Evolutionary conservation across 768 basidiomycete species (phyloP).

Genomic region (Leccinum pellstonianum): DNA sequence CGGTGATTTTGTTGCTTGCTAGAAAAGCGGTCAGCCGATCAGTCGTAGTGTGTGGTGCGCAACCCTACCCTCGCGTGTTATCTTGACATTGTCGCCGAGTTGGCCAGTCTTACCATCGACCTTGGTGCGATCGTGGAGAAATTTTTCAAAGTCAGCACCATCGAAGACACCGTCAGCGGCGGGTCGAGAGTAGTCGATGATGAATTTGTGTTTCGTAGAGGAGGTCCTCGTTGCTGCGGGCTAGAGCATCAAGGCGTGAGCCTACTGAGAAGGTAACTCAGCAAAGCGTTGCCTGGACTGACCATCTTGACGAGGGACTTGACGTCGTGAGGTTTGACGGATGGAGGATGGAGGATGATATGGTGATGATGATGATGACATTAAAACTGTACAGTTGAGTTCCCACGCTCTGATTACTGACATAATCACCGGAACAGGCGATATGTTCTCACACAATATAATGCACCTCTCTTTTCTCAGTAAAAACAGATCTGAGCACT

Average conservation of each 20-base stretch:
- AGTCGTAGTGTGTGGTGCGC: conserved; percentile 19
- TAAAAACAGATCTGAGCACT: neutral
- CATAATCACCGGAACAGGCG: conserved; percentile 14
- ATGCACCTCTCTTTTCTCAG: neutral
- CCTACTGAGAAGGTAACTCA: conserved; percentile 93
- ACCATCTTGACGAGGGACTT: conserved; percentile 58
- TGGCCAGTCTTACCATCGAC: conserved; percentile 90
- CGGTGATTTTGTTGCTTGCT: conserved; percentile 81
- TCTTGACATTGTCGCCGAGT: conserved; percentile 86
- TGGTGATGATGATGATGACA: conserved; percentile 8
- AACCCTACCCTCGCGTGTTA: conserved; percentile 73
- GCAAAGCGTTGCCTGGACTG: conserved; percentile 78
- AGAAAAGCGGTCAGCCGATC: conserved; percentile 5
- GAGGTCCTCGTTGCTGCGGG: conserved; percentile 52
- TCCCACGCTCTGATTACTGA: conserved; percentile 19
- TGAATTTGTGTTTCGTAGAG: conserved; percentile 71
- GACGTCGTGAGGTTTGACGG: neutral
- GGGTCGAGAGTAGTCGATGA: conserved; percentile 84
- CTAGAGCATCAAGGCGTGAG: conserved; percentile 57
- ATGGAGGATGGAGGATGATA: neutral
- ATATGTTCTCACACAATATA: conserved; percentile 3
- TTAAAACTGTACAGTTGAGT: conserved; percentile 53
- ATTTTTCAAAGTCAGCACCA: conserved; percentile 76
- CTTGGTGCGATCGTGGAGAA: conserved; percentile 91
- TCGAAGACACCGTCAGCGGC: conserved; percentile 64